Percentiles rank a stretch among this genome's conserved stretches.
Conservation (phyloP, 2,329 filamentous ascomycete genomes). For the Fusarium sp. region DNA sequence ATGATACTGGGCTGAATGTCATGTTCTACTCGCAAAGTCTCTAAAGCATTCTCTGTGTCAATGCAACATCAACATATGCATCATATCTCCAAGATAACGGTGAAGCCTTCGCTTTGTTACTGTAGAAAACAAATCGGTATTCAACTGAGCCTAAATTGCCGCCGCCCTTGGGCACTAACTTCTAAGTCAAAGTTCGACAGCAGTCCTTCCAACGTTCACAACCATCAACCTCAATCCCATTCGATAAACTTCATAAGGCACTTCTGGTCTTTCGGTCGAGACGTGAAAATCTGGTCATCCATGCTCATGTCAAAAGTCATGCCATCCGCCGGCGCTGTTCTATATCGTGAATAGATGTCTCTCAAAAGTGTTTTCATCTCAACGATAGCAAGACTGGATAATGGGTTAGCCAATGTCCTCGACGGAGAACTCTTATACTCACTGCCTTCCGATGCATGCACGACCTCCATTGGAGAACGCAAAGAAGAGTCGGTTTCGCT, state of each 20-base stretch:
- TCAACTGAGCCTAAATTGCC: fast-evolving
- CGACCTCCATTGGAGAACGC: slow-evolving; percentile 23
- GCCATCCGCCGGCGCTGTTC: neutral
- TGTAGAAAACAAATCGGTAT: neutral
- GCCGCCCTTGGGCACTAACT: too few species aligned
- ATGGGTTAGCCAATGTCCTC: neutral
- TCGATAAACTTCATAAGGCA: slow-evolving; percentile 19
- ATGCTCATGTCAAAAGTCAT: slow-evolving; percentile 22
- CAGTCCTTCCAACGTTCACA: fast-evolving
- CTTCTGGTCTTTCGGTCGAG: slow-evolving; percentile 27
- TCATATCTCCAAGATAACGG: too few species aligned
- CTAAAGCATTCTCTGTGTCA: neutral
- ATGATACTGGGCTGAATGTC: neutral
- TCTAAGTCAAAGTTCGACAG: neutral
- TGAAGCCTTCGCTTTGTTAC: too few species aligned
- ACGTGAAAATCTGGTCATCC: slow-evolving; percentile 32
- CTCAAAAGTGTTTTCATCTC: slow-evolving; percentile 29
- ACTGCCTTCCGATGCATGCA: slow-evolving; percentile 31
- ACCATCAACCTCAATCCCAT: neutral
- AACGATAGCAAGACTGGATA: slow-evolving; percentile 10
- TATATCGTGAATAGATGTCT: slow-evolving; percentile 13
- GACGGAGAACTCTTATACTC: neutral
- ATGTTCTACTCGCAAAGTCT: neutral
- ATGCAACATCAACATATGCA: neutral
- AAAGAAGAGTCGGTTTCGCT: slow-evolving; percentile 26